phyloP scores from a whole-genome alignment of 768 basidiomycete genomes.

The Mycena vulgaris region DNA sequence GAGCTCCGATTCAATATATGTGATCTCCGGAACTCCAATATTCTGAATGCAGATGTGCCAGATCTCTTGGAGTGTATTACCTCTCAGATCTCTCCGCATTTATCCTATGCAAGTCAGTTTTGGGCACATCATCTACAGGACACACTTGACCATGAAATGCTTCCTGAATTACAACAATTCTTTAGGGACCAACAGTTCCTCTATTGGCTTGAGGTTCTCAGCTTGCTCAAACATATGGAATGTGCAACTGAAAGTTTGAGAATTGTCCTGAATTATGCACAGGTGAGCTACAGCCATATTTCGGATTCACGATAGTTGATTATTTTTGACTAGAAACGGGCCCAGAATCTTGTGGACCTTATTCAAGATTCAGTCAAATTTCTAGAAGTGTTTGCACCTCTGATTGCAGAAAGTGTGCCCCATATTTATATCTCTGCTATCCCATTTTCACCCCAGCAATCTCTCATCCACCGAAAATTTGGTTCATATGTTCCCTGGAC shows the following conservation, averaged over 20 bases:
- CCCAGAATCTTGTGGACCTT: neutral
- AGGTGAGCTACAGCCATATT: neutral
- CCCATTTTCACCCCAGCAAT: neutral
- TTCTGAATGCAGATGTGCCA: neutral
- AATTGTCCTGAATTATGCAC: neutral
- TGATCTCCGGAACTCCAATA: neutral
- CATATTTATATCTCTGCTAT: neutral
- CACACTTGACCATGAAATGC: neutral
- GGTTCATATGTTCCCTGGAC: no score
- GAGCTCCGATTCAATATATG: slow-evolving; percentile 4
- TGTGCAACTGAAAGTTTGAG: neutral
- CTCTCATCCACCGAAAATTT: no score
- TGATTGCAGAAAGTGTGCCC: slow-evolving; percentile 5
- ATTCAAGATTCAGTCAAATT: neutral
- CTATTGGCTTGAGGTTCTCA: neutral
- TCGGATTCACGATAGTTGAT: neutral
- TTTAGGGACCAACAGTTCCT: neutral
- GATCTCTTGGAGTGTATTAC: neutral
- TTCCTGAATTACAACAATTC: neutral
- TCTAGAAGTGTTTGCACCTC: neutral
- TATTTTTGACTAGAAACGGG: neutral
- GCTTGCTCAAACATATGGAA: no score
- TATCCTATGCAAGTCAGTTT: neutral
- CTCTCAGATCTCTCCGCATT: neutral
- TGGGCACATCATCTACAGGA: neutral